These are phyloP conservation scores for Calonectria hongkongensis DNA, from an alignment of 2,329 filamentous ascomycete species.

Conservation along the genomic window DNA sequence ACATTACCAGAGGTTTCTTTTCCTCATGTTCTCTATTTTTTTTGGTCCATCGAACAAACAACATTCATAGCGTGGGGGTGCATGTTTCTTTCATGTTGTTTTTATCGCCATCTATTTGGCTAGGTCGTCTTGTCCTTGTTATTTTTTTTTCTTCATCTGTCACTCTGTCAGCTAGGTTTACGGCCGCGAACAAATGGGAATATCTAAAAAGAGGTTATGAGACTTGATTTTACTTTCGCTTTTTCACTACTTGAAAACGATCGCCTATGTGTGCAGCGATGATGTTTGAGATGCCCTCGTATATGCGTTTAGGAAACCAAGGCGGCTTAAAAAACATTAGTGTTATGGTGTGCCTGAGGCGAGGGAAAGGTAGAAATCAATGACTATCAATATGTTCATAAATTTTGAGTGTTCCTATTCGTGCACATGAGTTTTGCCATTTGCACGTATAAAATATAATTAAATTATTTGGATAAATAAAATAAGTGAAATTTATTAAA, in stretches of 20 bases:
- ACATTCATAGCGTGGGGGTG: slow-evolving; percentile 55
- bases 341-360: neutral
- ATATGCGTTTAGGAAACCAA: slow-evolving; percentile 13
- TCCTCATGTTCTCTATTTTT: slow-evolving; percentile 33
- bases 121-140: slow-evolving; percentile 31
- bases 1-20: slow-evolving; percentile 40
- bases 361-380: slow-evolving; percentile 6
- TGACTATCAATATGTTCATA: neutral
- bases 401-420: too few relatives aligned
- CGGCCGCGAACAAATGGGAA: slow-evolving; percentile 50
- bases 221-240: slow-evolving; percentile 29
- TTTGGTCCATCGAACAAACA: slow-evolving; percentile 47
- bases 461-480: too few relatives aligned
- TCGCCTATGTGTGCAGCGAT: neutral
- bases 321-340: slow-evolving; percentile 2
- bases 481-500: too few relatives aligned
- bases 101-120: slow-evolving; percentile 41
- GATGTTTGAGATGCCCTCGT: slow-evolving; percentile 5
- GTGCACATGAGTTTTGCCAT: too few relatives aligned
- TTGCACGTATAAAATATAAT: too few relatives aligned
- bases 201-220: slow-evolving; percentile 45
- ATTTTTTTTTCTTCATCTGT: slow-evolving; percentile 42
- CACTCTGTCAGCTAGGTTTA: slow-evolving; percentile 48
- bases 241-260: slow-evolving; percentile 14
- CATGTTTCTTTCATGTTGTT: slow-evolving; percentile 43